Base-by-base conservation (phyloP, 768 basidiomycete species). In the Lactarius hatsudake region DNA sequence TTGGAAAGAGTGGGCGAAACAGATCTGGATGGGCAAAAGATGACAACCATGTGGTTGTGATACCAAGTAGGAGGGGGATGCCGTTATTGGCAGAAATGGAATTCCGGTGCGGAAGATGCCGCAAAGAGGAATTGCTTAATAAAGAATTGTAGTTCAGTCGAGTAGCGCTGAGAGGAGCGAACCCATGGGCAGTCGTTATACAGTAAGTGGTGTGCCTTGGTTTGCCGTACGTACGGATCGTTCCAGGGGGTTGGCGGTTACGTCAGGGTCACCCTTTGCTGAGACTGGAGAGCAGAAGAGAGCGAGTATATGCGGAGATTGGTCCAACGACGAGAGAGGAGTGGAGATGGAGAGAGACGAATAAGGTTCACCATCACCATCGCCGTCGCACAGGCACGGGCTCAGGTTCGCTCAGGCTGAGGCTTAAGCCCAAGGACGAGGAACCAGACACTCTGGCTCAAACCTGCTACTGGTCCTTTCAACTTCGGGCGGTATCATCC, bases 251-350 rank as follows among this genome's bases (percentile, higher is more conserved):
- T 60, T 61, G 67, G 67, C 67, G 59, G 62, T 68, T 68, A 68
- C 67, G 67, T 68, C 67, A 68, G n/a, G n/a, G 62, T 61, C 36
- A 68, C 67, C 67, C 67, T 61, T 32, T 58, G 26, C 48, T 45
- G 38, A 34, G 48, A 51, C 48, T 48, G 23, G 51, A 72, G 75
- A 69, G 75, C 65, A 73, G 71, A 74, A 72, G 48, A 26, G 23
- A 23, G 23, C 9, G 48, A 12, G 72, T 82, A 81, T 82, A 84
- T 77, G 77, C 67, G 58, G 74, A 74, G 76, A 76, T 79, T 78
- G 78, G 36, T 72, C 69, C 73, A 75, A 75, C 73, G 72, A 71
- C 51, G 67, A 40, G 45, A 63, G 58, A 59, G 30, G 23, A 51
- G 48, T 45, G 43, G n/a, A 26, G 4, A 13, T 13, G 20, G 0